A percentile compares a stretch with the other conserved stretches of the same genome.
Evolutionary conservation across 2,329 filamentous ascomycete species (phyloP).

Genomic region (Sclerotinia spermophila): DNA sequence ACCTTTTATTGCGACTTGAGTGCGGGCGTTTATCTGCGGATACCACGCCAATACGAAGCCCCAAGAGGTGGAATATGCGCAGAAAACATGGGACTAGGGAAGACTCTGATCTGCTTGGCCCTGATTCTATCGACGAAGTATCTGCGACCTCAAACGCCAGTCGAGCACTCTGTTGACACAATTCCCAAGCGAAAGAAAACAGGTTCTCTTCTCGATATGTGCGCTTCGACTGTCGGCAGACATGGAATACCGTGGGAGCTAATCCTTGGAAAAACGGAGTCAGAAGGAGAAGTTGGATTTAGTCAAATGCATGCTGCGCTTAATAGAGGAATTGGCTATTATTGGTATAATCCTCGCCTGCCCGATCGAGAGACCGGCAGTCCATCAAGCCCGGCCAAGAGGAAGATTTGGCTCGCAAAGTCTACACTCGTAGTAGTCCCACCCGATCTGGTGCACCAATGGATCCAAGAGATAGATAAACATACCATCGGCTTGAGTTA

Average conservation of each 20-base stretch:
- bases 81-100: slow-evolving; percentile 79
- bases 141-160: slow-evolving; percentile 63
- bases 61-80: slow-evolving; percentile 73
- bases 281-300: slow-evolving; percentile 11
- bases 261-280: slow-evolving; percentile 50
- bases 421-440: slow-evolving; percentile 78
- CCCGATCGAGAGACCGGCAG: slow-evolving; percentile 42
- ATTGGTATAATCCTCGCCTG: slow-evolving; percentile 50
- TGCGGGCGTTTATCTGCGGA: slow-evolving; percentile 56
- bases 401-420: slow-evolving; percentile 59
- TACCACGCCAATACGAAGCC: slow-evolving; percentile 71
- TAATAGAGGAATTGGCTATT: slow-evolving; percentile 54
- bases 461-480: slow-evolving; percentile 74
- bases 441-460: slow-evolving; percentile 78
- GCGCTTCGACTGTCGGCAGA: slow-evolving; percentile 64
- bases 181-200: slow-evolving; percentile 44
- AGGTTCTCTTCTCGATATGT: slow-evolving; percentile 70
- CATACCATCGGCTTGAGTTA: slow-evolving; percentile 67
- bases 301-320: slow-evolving; percentile 43
- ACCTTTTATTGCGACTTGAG: slow-evolving; percentile 69
- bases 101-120: slow-evolving; percentile 81
- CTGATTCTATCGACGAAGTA: slow-evolving; percentile 72
- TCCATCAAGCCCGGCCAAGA: slow-evolving; percentile 40
- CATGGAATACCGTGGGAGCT: slow-evolving; percentile 67
- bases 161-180: slow-evolving; percentile 49